phyloP scores from a whole-genome alignment of 176 grass and related monocot species.

The Avena atlantica region DNA sequence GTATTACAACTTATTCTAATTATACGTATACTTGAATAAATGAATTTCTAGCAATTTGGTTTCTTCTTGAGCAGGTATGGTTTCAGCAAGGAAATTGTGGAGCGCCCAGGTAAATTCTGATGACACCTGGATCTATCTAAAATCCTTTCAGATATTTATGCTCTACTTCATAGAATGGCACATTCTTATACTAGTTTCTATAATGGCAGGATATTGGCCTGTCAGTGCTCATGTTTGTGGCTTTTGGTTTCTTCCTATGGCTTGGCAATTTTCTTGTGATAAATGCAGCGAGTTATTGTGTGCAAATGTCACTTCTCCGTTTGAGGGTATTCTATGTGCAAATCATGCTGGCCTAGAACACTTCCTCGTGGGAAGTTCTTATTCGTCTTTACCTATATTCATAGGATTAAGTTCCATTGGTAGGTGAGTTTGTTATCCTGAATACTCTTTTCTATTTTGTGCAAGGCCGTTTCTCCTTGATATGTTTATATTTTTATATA shows the following conservation, averaged over 20 bases:
- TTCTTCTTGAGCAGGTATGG: conserved; percentile 67
- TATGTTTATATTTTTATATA: neutral
- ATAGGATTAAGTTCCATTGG: conserved; percentile 93
- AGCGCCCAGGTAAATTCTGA: conserved; percentile 66
- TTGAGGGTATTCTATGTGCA: conserved; percentile 50
- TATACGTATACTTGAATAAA: neutral
- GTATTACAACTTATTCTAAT: neutral
- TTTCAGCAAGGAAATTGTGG: conserved; percentile 94
- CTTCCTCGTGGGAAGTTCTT: conserved; percentile 53
- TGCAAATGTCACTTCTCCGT: conserved; percentile 45
- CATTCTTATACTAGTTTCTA: conserved; percentile 7
- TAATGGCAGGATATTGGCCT: conserved; percentile 84
- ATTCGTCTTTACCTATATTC: conserved; percentile 72
- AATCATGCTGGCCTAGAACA: conserved; percentile 68
- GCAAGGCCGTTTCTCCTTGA: neutral
- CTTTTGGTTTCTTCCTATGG: conserved; percentile 87
- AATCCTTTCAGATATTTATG: conserved; percentile 32
- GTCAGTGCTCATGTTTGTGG: conserved; percentile 70
- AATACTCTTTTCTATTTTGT: conserved; percentile 1
- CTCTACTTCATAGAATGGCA: neutral
- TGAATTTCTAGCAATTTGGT: conserved; percentile 16
- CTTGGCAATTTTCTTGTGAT: conserved; percentile 91
- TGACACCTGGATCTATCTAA: neutral
- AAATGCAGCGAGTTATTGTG: conserved; percentile 63
- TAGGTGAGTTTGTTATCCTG: conserved; percentile 61